These are phyloP conservation scores for Neolecta irregularis DNA, from an alignment of 1,139 yeast genomes.

Conservation along the genomic window DNA sequence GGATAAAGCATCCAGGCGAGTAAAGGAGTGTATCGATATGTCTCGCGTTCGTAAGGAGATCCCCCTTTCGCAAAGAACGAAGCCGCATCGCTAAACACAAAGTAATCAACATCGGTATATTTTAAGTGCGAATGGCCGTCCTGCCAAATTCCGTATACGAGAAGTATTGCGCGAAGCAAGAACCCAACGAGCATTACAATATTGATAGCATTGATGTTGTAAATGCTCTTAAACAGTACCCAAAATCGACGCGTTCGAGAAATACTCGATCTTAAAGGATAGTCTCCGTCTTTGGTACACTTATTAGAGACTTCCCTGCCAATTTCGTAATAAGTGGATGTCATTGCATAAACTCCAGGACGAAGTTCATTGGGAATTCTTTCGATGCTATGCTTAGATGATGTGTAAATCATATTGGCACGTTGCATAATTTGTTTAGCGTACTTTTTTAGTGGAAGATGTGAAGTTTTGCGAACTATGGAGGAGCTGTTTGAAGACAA, in stretches of 20 bases:
- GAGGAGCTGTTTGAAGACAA: too few species aligned
- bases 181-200: constrained; percentile 23
- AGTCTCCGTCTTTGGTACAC: too few species aligned
- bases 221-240: constrained; percentile 3
- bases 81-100: constrained; percentile 88
- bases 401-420: too few species aligned
- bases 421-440: too few species aligned
- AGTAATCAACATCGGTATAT: constrained; percentile 86
- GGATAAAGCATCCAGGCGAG: constrained; percentile 73
- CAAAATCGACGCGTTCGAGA: constrained; percentile 1
- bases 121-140: constrained; percentile 64
- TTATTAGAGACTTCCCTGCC: too few species aligned
- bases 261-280: constrained; percentile 8
- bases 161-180: constrained; percentile 45
- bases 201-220: constrained; percentile 9
- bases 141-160: constrained; percentile 74
- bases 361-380: too few species aligned
- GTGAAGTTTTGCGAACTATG: too few species aligned
- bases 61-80: constrained; percentile 43
- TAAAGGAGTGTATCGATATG: constrained; percentile 85
- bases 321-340: too few species aligned
- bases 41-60: constrained; percentile 73
- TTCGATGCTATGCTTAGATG: too few species aligned
- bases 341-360: too few species aligned
- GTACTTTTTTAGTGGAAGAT: too few species aligned